These are phyloP conservation scores for Lodderomyces jiufengensis DNA, from an alignment of 1,139 yeast genomes.

Conservation along the genomic window DNA sequence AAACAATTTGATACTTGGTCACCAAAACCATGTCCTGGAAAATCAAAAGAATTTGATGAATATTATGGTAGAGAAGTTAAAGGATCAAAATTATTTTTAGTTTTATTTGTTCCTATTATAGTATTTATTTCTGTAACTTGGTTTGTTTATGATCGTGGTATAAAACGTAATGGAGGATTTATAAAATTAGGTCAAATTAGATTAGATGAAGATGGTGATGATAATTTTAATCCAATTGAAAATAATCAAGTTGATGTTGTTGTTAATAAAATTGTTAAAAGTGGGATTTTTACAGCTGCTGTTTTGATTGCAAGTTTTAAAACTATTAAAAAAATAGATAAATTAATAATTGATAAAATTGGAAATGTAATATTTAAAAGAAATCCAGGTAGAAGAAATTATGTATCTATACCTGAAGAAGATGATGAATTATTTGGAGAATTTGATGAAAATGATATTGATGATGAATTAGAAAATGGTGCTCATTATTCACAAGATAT, in stretches of 20 bases:
- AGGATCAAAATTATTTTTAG: slow-evolving; percentile 51
- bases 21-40: slow-evolving; percentile 87
- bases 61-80: slow-evolving; percentile 54
- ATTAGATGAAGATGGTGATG: slow-evolving; percentile 72
- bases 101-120: slow-evolving; percentile 55
- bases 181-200: slow-evolving; percentile 82
- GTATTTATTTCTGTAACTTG: slow-evolving; percentile 58
- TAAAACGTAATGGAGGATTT: slow-evolving; percentile 77
- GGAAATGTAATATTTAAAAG: slow-evolving; percentile 37
- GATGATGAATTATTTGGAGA: slow-evolving; percentile 50
- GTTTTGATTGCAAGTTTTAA: slow-evolving; percentile 40
- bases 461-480: slow-evolving; percentile 44
- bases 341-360: slow-evolving; percentile 32
- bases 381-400: slow-evolving; percentile 40
- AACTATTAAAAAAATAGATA: slow-evolving; percentile 35
- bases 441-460: slow-evolving; percentile 34
- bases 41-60: slow-evolving; percentile 58
- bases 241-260: slow-evolving; percentile 60
- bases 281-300: slow-evolving; percentile 55
- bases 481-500: slow-evolving; percentile 16
- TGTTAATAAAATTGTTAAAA: slow-evolving; percentile 58
- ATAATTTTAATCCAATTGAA: slow-evolving; percentile 60
- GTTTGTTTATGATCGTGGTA: slow-evolving; percentile 80
- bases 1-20: slow-evolving; percentile 56
- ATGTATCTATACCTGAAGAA: slow-evolving; percentile 41